Conservation (phyloP, 768 basidiomycete genomes). For the Russula sp. region DNA sequence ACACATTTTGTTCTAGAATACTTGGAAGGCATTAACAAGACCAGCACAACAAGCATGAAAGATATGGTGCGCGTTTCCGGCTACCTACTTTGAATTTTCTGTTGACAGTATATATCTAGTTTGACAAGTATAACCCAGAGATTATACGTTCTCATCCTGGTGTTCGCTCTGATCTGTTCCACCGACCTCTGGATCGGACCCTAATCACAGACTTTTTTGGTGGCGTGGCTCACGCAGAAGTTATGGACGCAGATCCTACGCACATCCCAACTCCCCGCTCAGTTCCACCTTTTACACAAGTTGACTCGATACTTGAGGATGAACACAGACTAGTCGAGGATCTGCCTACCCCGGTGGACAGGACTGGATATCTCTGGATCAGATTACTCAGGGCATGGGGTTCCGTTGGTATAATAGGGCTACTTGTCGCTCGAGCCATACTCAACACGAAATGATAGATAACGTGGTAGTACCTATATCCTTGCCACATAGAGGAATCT, state of each 20-base stretch:
- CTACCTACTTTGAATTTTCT: neutral
- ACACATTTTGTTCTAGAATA: constrained; percentile 89
- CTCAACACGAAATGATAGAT: constrained; percentile 1
- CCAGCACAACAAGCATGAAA: constrained; percentile 68
- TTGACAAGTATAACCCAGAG: constrained; percentile 65
- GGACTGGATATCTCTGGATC: neutral
- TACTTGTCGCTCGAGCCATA: constrained; percentile 7
- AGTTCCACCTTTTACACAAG: neutral
- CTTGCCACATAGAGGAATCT: neutral
- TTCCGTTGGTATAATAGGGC: constrained; percentile 14
- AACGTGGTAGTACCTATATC: neutral
- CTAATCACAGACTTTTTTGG: constrained; percentile 64
- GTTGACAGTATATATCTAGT: constrained; percentile 39
- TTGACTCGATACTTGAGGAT: neutral
- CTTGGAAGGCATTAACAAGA: constrained; percentile 91
- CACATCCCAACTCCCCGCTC: neutral
- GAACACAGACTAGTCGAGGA: neutral
- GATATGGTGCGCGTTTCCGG: constrained; percentile 56
- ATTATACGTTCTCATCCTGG: constrained; percentile 82
- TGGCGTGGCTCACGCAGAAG: constrained; percentile 78
- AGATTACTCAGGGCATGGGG: constrained; percentile 17
- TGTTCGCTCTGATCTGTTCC: constrained; percentile 80
- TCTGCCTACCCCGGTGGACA: neutral
- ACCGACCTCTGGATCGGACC: constrained; percentile 50
- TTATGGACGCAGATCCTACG: constrained; percentile 27